phyloP scores from a whole-genome alignment of 768 basidiomycete species.

The Russula ochroleuca region DNA sequence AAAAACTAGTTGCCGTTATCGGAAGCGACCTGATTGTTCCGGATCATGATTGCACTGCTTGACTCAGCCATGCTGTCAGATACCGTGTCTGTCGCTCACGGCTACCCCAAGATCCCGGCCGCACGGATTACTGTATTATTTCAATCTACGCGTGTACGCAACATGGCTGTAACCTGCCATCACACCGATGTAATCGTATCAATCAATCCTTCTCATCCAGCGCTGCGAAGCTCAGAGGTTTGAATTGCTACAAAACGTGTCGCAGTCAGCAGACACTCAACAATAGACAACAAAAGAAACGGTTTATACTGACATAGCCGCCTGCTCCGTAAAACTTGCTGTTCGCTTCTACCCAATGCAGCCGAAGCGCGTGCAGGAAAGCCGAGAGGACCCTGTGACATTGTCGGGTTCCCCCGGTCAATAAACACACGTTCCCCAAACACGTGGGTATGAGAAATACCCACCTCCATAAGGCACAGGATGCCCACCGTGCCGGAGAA shows the following conservation, averaged over 20 bases:
- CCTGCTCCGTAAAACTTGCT: conserved; percentile 92
- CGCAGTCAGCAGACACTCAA: conserved; percentile 27
- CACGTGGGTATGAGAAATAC: conserved; percentile 33
- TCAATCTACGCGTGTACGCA: background rate
- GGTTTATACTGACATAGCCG: conserved; percentile 68
- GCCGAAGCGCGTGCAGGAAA: conserved; percentile 90
- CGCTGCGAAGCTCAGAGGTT: conserved; percentile 46
- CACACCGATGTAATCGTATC: background rate
- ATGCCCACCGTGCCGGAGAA: conserved; percentile 69
- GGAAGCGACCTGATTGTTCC: background rate
- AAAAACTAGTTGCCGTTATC: conserved; percentile 10
- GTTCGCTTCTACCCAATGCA: conserved; percentile 98
- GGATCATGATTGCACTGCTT: background rate
- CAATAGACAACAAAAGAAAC: background rate
- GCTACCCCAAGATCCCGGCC: background rate
- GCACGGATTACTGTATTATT: no score
- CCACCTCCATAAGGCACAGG: conserved; percentile 93
- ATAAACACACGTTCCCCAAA: conserved; percentile 23
- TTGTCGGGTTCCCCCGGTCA: background rate
- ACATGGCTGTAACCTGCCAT: background rate
- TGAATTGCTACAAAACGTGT: conserved; percentile 43
- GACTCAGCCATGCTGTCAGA: background rate
- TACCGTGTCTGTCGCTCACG: background rate
- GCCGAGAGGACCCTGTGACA: conserved; percentile 79
- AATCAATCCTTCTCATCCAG: conserved; percentile 37